Conservation (phyloP, 768 basidiomycete genomes). For the Mycena galericulata region DNA sequence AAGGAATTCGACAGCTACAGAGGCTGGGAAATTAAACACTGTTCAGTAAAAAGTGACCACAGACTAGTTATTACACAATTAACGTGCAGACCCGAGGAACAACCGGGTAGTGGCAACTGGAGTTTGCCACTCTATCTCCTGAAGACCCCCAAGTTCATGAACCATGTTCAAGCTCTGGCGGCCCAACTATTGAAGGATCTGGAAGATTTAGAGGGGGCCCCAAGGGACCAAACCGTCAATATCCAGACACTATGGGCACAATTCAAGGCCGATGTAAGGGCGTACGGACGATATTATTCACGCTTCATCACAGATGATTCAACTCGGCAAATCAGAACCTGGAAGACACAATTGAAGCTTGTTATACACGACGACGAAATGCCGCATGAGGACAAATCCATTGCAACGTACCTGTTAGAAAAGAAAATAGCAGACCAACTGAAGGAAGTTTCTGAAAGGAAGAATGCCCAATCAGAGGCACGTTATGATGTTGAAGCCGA, state of each 20-base stretch:
- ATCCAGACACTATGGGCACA: not conserved
- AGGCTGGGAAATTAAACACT: not conserved
- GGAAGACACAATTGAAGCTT: not conserved
- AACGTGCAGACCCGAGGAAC: not conserved
- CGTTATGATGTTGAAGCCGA: not conserved
- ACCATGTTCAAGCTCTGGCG: not conserved
- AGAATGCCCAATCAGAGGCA: not conserved
- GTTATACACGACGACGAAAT: not conserved
- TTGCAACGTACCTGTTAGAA: not conserved
- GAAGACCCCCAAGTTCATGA: constrained; percentile 1
- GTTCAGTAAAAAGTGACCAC: not conserved
- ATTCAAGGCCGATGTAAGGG: not conserved
- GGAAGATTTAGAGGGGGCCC: not conserved
- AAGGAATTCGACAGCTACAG: no score
- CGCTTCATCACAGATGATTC: not conserved
- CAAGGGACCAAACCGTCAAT: not conserved
- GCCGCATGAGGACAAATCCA: not conserved
- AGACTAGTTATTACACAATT: not conserved
- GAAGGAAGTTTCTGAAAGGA: not conserved
- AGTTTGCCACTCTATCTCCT: not conserved
- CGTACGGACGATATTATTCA: not conserved
- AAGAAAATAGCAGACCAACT: not conserved
- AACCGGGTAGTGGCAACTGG: not conserved
- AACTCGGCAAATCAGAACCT: not conserved
- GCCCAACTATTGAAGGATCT: not conserved